Evolutionary conservation across 208 protist species (phyloP).

Genomic region (Trypanosoma theileri): DNA sequence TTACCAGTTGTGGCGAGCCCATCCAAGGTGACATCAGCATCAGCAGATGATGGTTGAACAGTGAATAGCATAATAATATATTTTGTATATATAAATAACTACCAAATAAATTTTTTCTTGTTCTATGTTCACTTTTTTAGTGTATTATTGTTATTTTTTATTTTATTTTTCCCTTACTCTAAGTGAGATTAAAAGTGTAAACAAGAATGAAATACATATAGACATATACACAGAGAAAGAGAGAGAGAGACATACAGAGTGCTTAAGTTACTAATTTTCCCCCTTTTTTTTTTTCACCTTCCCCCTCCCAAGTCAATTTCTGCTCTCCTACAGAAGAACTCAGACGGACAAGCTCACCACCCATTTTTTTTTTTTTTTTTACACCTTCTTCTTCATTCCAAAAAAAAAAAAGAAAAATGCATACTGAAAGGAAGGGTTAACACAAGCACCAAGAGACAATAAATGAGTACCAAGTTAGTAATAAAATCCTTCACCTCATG

Average conservation of each 20-base stretch:
- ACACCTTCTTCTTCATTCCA: background rate
- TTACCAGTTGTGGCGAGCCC: conserved; percentile 8
- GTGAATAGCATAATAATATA: conserved; percentile 9
- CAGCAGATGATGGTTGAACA: background rate
- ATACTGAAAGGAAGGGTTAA: background rate
- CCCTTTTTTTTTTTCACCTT: no score
- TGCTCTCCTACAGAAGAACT: no score
- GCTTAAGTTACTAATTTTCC: no score
- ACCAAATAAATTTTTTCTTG: no score
- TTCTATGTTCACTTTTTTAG: background rate
- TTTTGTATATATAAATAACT: conserved; percentile 1
- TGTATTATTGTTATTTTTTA: background rate
- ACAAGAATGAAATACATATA: no score
- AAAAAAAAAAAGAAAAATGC: background rate
- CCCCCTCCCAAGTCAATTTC: no score
- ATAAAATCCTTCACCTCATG: background rate
- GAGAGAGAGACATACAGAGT: no score
- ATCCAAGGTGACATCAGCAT: background rate
- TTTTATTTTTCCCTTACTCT: no score
- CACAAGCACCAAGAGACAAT: background rate
- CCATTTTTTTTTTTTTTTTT: background rate
- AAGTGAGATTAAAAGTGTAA: no score
- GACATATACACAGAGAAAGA: no score
- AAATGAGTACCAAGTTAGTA: background rate
- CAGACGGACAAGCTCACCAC: no score